phyloP scores from a whole-genome alignment of 805 yeast species.

The Zygoascus biomembranicola region DNA sequence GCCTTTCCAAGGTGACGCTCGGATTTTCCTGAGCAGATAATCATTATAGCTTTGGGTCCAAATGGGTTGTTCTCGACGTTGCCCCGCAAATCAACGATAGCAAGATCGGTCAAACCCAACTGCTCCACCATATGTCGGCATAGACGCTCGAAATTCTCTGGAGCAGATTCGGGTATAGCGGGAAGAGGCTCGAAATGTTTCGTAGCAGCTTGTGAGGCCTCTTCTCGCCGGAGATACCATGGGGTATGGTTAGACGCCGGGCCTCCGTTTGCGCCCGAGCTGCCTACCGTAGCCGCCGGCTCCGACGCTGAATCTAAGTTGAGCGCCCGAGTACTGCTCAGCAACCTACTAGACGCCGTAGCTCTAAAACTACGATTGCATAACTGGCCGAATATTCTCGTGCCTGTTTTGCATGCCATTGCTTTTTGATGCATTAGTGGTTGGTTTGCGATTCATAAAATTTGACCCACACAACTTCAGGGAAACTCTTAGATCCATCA shows the following conservation, averaged over 20 bases:
- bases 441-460: not conserved
- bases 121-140: slow-evolving; percentile 44
- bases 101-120: slow-evolving; percentile 57
- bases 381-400: not conserved
- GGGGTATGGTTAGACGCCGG: not conserved
- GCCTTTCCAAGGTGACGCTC: slow-evolving; percentile 69
- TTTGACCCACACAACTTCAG: not conserved
- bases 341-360: no score
- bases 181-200: slow-evolving; percentile 34
- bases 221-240: not conserved
- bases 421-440: not conserved
- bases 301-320: no score
- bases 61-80: slow-evolving; percentile 14
- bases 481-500: not conserved
- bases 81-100: slow-evolving; percentile 54
- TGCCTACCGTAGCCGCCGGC: no score
- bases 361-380: not conserved
- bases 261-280: not conserved
- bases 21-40: slow-evolving; percentile 70
- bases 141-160: slow-evolving; percentile 40
- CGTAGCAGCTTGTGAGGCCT: not conserved
- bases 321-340: no score
- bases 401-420: not conserved
- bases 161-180: slow-evolving; percentile 50
- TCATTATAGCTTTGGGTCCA: slow-evolving; percentile 38